These are phyloP conservation scores for Blastobotrys buckinghamii DNA, from an alignment of 1,139 yeast species.

Conservation along the genomic window DNA sequence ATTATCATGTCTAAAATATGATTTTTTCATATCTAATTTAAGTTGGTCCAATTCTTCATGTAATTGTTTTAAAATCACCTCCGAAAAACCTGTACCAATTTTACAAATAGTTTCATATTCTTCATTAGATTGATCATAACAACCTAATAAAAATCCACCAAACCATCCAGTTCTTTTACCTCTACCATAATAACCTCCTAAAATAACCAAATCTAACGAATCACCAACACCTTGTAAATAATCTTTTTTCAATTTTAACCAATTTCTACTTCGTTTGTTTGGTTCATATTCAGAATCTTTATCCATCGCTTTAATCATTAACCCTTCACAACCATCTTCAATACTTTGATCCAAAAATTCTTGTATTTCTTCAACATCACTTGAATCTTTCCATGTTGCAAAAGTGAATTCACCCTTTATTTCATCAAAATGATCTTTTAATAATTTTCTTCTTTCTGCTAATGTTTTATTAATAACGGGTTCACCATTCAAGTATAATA, in stretches of 20 bases:
- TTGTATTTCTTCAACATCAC: conserved; percentile 69
- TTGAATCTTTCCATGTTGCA: conserved; percentile 70
- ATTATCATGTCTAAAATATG: conserved; percentile 64
- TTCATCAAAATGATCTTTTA: conserved; percentile 51
- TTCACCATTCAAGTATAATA: conserved; percentile 65
- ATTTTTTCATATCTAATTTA: conserved; percentile 60
- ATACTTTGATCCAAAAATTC: conserved; percentile 84
- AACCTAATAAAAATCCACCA: conserved; percentile 90
- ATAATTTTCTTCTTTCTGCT: conserved; percentile 57
- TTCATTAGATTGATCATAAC: conserved; percentile 83
- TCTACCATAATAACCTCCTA: conserved; percentile 90
- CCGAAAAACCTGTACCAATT: conserved; percentile 96
- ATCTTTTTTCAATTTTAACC: conserved; percentile 94
- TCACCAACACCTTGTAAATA: conserved; percentile 85
- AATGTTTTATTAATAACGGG: conserved; percentile 65
- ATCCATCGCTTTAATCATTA: conserved; percentile 91
- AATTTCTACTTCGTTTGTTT: conserved; percentile 86
- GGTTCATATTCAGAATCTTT: conserved; percentile 85
- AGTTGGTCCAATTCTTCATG: conserved; percentile 61
- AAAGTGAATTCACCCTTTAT: conserved; percentile 75
- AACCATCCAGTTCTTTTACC: conserved; percentile 94
- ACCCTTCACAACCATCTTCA: conserved; percentile 88
- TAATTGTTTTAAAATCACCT: conserved; percentile 62
- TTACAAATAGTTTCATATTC: conserved; percentile 94
- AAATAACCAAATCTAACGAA: conserved; percentile 84